These are phyloP conservation scores for Spathaspora arborariae DNA, from an alignment of 805 yeast species.

Conservation along the genomic window DNA sequence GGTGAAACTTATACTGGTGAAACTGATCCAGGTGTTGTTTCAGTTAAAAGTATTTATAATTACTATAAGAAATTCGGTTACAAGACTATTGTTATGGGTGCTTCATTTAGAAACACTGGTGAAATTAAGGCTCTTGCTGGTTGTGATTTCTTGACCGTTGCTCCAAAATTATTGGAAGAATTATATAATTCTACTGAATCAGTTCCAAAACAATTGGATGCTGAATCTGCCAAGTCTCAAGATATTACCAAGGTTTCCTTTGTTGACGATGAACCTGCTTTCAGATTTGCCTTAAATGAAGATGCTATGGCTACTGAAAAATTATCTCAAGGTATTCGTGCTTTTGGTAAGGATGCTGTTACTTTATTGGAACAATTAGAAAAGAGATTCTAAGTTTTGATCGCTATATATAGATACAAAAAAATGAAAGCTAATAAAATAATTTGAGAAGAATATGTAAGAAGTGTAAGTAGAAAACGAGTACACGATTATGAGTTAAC, in stretches of 20 bases:
- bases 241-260: constrained; percentile 67
- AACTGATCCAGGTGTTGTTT: constrained; percentile 92
- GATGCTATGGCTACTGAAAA: constrained; percentile 99
- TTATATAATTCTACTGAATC: constrained; percentile 71
- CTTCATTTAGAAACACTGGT: constrained; percentile 96
- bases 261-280: constrained; percentile 80
- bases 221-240: constrained; percentile 52
- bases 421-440: background rate
- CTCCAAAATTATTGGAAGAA: constrained; percentile 90
- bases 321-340: constrained; percentile 96
- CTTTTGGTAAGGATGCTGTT: constrained; percentile 88
- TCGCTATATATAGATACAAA: background rate
- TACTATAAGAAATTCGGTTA: constrained; percentile 97
- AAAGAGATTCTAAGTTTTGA: constrained; percentile 41
- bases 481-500: too few species aligned
- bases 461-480: too few species aligned
- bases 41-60: constrained; percentile 87
- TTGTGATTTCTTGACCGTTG: constrained; percentile 90
- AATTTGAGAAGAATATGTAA: too few species aligned
- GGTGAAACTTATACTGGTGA: constrained; percentile 81
- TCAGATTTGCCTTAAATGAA: constrained; percentile 89
- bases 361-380: constrained; percentile 69
- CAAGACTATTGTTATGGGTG: constrained; percentile 99
- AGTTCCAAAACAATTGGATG: constrained; percentile 80
- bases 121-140: constrained; percentile 98